Percentiles rank a stretch among this genome's conserved stretches.
Conservation (phyloP, 2,329 filamentous ascomycete genomes). For the Lachnellula subtilissima region DNA sequence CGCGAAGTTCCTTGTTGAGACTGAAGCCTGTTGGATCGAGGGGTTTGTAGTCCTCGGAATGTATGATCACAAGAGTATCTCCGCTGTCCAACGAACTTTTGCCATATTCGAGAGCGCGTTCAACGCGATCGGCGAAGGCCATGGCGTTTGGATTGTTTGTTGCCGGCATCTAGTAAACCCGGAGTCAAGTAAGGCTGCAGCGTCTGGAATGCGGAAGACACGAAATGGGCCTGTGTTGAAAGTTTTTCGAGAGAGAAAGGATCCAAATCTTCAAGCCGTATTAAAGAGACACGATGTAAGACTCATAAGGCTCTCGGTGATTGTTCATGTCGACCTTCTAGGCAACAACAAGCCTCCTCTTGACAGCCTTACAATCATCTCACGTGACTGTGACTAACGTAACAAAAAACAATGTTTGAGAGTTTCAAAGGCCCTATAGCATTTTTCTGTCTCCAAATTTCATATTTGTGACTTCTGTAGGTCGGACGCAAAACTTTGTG, state of each 20-base stretch:
- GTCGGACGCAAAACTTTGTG: too few species aligned
- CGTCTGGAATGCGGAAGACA: background rate
- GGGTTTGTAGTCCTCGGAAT: conserved; percentile 28
- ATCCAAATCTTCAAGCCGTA: background rate
- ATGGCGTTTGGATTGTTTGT: background rate
- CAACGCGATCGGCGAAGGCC: background rate
- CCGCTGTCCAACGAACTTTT: conserved; percentile 23
- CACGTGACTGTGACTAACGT: conserved; percentile 34
- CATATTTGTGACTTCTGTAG: too few species aligned
- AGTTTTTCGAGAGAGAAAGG: background rate
- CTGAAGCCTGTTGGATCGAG: conserved; percentile 24
- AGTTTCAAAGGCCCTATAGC: too few species aligned
- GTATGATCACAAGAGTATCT: conserved; percentile 41
- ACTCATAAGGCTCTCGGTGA: background rate
- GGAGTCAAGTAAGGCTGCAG: background rate
- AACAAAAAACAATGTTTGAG: too few species aligned
- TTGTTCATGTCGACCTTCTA: background rate
- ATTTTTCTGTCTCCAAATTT: too few species aligned
- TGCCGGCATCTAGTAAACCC: background rate
- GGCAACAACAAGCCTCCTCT: background rate
- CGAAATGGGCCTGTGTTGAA: background rate
- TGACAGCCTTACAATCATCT: background rate
- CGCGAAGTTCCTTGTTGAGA: conserved; percentile 36
- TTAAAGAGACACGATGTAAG: background rate
- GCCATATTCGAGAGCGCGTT: background rate